Conservation (phyloP, 2,329 filamentous ascomycete genomes). For the Botryotinia convoluta region DNA sequence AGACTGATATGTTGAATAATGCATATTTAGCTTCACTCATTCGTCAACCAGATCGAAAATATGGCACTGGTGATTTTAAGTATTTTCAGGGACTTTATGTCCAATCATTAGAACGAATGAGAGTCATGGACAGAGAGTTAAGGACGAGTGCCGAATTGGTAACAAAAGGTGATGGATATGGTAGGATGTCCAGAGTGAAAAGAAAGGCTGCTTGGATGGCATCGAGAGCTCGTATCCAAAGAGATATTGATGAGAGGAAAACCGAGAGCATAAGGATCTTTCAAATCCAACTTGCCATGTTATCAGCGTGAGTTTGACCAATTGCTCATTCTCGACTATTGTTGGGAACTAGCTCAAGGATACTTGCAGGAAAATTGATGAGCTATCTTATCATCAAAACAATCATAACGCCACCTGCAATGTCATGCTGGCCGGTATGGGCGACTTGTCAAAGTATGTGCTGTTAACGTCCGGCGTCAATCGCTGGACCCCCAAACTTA, state of each 20-base stretch:
- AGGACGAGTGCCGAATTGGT: constrained; percentile 20
- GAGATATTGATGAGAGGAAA: constrained; percentile 27
- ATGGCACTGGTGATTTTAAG: constrained; percentile 28
- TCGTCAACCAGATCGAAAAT: constrained; percentile 26
- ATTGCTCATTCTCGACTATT: not conserved
- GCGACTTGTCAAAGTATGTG: constrained; percentile 19
- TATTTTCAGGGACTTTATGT: constrained; percentile 28
- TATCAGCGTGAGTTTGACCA: constrained; percentile 27
- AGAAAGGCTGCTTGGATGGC: constrained; percentile 28
- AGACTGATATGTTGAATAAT: constrained; percentile 30
- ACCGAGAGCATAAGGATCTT: constrained; percentile 28
- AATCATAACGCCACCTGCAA: constrained; percentile 27
- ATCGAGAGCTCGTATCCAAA: constrained; percentile 26
- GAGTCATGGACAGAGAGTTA: constrained; percentile 25
- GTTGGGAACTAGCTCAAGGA: constrained; percentile 7
- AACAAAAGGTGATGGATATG: constrained; percentile 26
- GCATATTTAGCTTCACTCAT: constrained; percentile 27
- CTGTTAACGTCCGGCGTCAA: constrained; percentile 1
- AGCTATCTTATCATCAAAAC: constrained; percentile 30
- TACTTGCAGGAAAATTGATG: constrained; percentile 28
- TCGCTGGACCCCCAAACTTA: not conserved
- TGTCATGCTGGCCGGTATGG: constrained; percentile 17
- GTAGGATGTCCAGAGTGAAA: constrained; percentile 28
- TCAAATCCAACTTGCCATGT: constrained; percentile 29
- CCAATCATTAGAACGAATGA: constrained; percentile 25